phyloP scores from a whole-genome alignment of 352 stramenopile genomes.

The Pythium myriotylum region DNA sequence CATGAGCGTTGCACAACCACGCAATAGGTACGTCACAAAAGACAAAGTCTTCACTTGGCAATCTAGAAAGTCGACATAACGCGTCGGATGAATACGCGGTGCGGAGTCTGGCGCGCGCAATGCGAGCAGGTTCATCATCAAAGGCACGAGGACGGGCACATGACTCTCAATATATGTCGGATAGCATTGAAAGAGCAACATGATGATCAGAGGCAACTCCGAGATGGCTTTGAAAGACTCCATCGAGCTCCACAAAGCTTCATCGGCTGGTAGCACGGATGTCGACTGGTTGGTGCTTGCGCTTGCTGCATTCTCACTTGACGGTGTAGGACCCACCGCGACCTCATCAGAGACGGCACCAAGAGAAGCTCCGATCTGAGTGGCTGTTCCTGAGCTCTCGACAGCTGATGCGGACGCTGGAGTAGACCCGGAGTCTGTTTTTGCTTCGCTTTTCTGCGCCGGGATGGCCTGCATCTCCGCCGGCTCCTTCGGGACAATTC shows the following conservation, averaged over 20 bases:
- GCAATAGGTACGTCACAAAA: slow-evolving; percentile 97
- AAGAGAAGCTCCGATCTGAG: too few relatives aligned
- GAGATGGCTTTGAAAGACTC: slow-evolving; percentile 96
- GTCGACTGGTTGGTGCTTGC: too few relatives aligned
- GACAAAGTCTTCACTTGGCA: slow-evolving; percentile 98
- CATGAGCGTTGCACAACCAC: slow-evolving; percentile 92
- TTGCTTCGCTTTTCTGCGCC: too few relatives aligned
- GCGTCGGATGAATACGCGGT: slow-evolving; percentile 55
- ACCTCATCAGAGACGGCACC: too few relatives aligned
- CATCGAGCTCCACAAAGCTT: slow-evolving; percentile 78
- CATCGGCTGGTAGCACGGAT: slow-evolving; percentile 17
- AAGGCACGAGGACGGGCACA: slow-evolving; percentile 93
- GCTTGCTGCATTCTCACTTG: too few relatives aligned
- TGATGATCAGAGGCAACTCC: slow-evolving; percentile 97
- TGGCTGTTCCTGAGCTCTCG: not conserved
- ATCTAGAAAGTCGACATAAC: slow-evolving; percentile 92
- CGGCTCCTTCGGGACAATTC: too few relatives aligned
- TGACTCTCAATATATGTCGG: slow-evolving; percentile 95
- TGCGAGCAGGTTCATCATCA: slow-evolving; percentile 97
- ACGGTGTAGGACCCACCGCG: too few relatives aligned
- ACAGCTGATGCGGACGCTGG: not conserved
- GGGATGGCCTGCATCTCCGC: too few relatives aligned
- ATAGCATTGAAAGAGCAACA: slow-evolving; percentile 98
- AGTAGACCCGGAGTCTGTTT: not conserved
- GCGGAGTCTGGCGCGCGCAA: slow-evolving; percentile 75